phyloP scores from a whole-genome alignment of 2,329 filamentous ascomycete species.

The Penicillium sp. region DNA sequence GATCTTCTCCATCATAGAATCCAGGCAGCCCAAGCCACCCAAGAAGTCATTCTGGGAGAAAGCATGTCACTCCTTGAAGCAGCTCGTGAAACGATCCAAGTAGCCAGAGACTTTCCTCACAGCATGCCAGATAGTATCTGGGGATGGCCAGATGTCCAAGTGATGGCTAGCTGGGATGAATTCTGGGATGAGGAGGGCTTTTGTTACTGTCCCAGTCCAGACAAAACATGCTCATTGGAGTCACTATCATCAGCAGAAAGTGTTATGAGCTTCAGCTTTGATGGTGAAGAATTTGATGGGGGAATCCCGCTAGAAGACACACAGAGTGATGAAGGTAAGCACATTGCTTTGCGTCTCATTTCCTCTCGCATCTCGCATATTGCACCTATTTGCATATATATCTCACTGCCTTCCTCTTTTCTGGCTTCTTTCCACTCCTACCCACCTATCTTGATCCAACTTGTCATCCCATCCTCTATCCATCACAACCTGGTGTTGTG shows the following conservation, averaged over 20 bases:
- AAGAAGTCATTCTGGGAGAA: slow-evolving; percentile 9
- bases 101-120: not conserved
- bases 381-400: not conserved
- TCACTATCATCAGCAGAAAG: not conserved
- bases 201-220: slow-evolving; percentile 1
- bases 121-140: not conserved
- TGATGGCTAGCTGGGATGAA: slow-evolving; percentile 1
- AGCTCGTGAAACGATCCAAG: not conserved
- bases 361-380: not conserved
- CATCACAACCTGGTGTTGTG: not conserved
- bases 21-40: slow-evolving; percentile 2
- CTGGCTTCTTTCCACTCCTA: not conserved
- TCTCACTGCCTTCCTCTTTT: no score
- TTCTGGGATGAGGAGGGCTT: slow-evolving; percentile 9
- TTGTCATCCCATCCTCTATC: not conserved
- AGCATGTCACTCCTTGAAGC: slow-evolving; percentile 2
- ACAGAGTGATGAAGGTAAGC: not conserved
- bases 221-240: not conserved
- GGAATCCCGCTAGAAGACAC: not conserved
- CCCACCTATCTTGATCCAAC: not conserved
- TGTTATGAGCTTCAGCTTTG: not conserved
- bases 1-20: slow-evolving; percentile 15
- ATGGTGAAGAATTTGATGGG: not conserved
- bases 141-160: not conserved
- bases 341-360: not conserved